Base-by-base conservation (phyloP, 202 grass and related monocot genomes). In the Schoenoplectus triqueter region DNA sequence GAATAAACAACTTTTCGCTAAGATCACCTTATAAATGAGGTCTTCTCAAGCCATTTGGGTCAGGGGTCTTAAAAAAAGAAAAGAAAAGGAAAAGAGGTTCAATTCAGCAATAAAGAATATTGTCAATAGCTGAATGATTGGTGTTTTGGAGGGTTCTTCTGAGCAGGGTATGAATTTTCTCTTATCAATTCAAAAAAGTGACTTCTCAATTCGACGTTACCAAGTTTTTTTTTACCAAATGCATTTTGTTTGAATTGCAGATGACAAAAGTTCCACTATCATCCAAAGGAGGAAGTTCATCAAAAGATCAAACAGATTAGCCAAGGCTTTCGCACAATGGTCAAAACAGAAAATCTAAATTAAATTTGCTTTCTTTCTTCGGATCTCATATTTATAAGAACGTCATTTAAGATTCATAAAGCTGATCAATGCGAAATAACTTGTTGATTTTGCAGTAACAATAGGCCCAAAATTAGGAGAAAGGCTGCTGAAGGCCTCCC, bases 401-500 rank as follows among this genome's bases (percentile, higher is more conserved):
- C 3, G 45, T 47, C 5, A 47, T 47, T 47, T 47, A 47, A 47
- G 45, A 47, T 47, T 6, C 45, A 47, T 47, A 47, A 47, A 31
- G 31, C 45, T 47, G 45, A 47, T 47, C 45, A 47, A 6, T 47
- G 45, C 45, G 10, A 21, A 9, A 13, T 60, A 62, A 62, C 19
- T 81, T 64, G 45, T 44, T 45, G 13, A 45, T 46, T 5, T 2
- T 90, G 76, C 90, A 92, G 94, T 94, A 63, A 80, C 77, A 1
- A 9, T 94, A 86, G 95, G 92, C 0, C 84, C 95, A 21, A 94
- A 94, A 73, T 82, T 97, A 6, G 42, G 21, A 74, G 94, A 97
- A 87, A 91, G 84, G 64, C 75, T 97, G 61, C 52, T 94, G 22
- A 93, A 97, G 80, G 95, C 95, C 75, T 87, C 92, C 80, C 95